Conservation (phyloP, 129 eudicot species). For the Arctium minus region DNA sequence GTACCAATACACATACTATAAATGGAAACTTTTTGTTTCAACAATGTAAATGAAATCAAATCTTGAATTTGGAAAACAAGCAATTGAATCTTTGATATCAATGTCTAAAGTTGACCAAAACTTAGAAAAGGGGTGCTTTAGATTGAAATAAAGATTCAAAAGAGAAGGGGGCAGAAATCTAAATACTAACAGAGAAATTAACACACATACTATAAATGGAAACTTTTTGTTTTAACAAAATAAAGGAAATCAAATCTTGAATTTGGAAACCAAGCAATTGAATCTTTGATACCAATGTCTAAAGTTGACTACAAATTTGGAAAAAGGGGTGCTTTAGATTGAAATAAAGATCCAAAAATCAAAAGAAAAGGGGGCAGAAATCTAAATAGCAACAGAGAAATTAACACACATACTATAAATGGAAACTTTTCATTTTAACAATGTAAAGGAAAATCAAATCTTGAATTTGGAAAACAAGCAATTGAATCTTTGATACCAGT, state of each 20-base stretch:
- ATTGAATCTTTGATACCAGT: neutral
- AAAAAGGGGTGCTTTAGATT: neutral
- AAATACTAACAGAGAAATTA: neutral
- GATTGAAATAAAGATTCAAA: neutral
- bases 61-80: neutral
- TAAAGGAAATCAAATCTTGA: neutral
- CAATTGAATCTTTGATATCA: neutral
- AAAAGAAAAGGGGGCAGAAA: neutral
- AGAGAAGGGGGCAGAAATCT: neutral
- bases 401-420: conserved; percentile 4
- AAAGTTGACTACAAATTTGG: neutral
- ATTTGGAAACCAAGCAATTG: conserved; percentile 1
- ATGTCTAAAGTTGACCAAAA: neutral
- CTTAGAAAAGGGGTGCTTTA: neutral
- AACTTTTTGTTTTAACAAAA: neutral
- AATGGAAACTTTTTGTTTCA: neutral
- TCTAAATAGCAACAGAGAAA: neutral
- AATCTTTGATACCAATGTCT: neutral
- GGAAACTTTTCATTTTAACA: neutral
- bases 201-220: neutral
- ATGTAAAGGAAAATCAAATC: neutral
- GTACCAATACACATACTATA: neutral
- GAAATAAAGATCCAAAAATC: neutral
- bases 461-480: neutral
- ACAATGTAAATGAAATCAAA: neutral